Conservation (phyloP, 1,139 yeast genomes). For the Hyphopichia burtonii region DNA sequence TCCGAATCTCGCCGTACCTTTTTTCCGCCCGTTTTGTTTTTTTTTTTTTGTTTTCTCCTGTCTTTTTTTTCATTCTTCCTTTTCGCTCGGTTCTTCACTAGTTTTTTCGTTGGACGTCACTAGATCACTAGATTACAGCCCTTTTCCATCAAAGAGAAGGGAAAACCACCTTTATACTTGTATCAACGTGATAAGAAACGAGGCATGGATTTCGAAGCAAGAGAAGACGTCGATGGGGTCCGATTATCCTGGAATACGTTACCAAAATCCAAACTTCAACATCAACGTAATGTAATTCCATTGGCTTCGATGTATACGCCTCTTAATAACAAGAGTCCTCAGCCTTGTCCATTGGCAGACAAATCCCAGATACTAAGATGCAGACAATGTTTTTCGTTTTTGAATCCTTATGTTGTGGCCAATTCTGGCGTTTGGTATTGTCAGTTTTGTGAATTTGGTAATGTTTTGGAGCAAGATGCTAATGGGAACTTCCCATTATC, state of each 20-base stretch:
- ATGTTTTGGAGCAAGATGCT: constrained; percentile 33
- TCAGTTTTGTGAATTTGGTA: constrained; percentile 57
- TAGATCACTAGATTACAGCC: background rate
- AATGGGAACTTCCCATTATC: constrained; percentile 13
- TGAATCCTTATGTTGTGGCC: constrained; percentile 53
- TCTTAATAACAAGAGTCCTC: constrained; percentile 48
- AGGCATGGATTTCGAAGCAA: constrained; percentile 67
- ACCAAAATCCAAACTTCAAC: constrained; percentile 61
- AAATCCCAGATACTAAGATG: constrained; percentile 38
- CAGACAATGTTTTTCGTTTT: constrained; percentile 57
- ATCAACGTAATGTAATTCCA: constrained; percentile 59
- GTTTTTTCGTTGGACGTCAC: background rate
- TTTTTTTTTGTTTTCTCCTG: background rate
- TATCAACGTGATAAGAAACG: no score
- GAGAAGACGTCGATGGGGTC: constrained; percentile 87
- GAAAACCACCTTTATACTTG: no score
- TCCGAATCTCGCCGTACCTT: background rate
- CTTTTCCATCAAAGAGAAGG: background rate
- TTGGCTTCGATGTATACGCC: constrained; percentile 69
- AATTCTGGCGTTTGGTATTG: constrained; percentile 59
- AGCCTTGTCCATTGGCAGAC: constrained; percentile 42
- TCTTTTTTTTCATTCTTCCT: background rate
- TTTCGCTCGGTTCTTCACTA: background rate
- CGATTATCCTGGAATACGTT: constrained; percentile 89
- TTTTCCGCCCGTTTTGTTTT: background rate